Evolutionary conservation across 2,329 filamentous ascomycete genomes (phyloP), one percentile per base, ranked within the genome.

Genomic region (Aspergillus puulaauensis): DNA sequence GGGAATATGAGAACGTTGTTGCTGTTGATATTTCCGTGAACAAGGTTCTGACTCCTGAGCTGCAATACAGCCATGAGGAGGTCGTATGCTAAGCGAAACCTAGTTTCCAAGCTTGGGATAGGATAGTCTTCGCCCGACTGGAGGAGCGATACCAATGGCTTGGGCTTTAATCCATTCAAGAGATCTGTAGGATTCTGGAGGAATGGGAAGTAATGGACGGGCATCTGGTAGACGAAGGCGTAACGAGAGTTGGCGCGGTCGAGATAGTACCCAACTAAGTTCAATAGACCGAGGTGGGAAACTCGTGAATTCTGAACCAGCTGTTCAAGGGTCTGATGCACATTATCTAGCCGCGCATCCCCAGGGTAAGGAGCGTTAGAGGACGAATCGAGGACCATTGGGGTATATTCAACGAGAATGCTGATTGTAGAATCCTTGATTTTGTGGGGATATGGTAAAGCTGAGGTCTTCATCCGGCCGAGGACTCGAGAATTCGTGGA

Each of bases 1-100:
- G 71, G 79, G 54, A 86, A 83, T 33, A 88, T 82, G 15, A 88
- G 73, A 27, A 88, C 78, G 65, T 86, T 88, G 69, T 80, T 84
- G 73, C 85, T 87, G 70, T 86, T 87, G 65, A 88, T 82, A 63
- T 87, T 85, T 50, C 85, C 82, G 71, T 88, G 86, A 6, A 82
- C 77, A 17, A 84, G 73, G 41, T 82, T 80, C 58, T 83, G 80
- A 40, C 78, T 80, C 70, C 86, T 80, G 33, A 88, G 70, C 56
- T 83, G 81, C 59, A 83, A 77, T 23, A 86, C 77, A 2, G 83
- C 82, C 60, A 83, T 77, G 21, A 82, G 77, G 19, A 88, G 75
- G 47, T 84, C 84, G 59, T 86, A 81, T 4, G 84, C 85, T 35
- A 88, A 74, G 35, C 82, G 80, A 61, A 87, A 87, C 33, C 86